phyloP scores from a whole-genome alignment of 1,139 yeast genomes.

The Hemisphaericaspora subhashii region DNA sequence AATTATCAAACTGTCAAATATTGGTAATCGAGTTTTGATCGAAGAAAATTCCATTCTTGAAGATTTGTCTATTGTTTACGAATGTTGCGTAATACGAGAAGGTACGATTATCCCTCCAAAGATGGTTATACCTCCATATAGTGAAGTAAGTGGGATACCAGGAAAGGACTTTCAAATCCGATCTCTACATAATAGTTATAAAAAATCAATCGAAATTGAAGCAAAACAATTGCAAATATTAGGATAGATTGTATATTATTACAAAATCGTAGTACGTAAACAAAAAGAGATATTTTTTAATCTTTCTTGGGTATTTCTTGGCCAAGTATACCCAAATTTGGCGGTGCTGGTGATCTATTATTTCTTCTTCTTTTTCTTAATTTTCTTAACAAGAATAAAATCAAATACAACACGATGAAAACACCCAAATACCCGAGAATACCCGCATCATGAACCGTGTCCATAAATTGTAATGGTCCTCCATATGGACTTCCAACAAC shows the following conservation, averaged over 20 bases:
- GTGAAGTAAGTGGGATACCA: conserved; percentile 47
- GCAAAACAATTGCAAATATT: conserved; percentile 37
- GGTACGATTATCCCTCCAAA: conserved; percentile 54
- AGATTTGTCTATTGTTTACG: conserved; percentile 54
- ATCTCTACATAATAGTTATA: conserved; percentile 40
- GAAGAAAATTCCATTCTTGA: conserved; percentile 44
- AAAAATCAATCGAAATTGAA: conserved; percentile 40
- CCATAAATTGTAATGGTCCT: conserved; percentile 38
- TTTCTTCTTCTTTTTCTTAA: conserved; percentile 9
- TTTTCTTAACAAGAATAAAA: conserved; percentile 7
- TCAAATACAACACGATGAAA: conserved; percentile 14
- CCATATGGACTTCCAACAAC: conserved; percentile 49
- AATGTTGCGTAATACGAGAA: conserved; percentile 55
- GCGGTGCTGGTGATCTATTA: conserved; percentile 8
- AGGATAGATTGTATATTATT: conserved; percentile 1
- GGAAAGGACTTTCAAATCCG: conserved; percentile 30
- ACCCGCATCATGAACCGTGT: conserved; percentile 45
- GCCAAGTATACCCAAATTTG: conserved; percentile 22
- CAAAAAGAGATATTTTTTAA: background rate
- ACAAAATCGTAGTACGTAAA: too few species aligned
- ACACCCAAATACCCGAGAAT: conserved; percentile 41
- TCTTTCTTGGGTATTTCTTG: conserved; percentile 23
- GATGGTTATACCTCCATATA: conserved; percentile 60
- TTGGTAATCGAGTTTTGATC: conserved; percentile 60
- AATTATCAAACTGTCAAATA: conserved; percentile 42